These are phyloP conservation scores for Mycosphaerelloides madeirae DNA, from an alignment of 2,329 filamentous ascomycete species.

Conservation along the genomic window DNA sequence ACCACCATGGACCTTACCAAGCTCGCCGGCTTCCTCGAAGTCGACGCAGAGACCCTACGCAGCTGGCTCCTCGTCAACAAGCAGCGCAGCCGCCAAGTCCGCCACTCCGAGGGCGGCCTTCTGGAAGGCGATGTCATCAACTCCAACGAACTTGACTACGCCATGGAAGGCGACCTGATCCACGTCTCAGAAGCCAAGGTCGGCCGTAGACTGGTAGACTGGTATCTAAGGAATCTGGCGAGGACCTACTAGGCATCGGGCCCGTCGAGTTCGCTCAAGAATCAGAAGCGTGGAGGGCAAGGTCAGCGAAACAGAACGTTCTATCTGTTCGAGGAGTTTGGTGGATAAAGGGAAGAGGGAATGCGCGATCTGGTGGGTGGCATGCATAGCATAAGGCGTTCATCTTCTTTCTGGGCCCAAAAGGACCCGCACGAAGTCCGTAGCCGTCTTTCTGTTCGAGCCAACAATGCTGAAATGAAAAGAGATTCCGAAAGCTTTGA, in stretches of 20 bases:
- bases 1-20: conserved; percentile 99
- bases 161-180: conserved; percentile 92
- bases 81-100: conserved; percentile 93
- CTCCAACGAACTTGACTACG: conserved; percentile 94
- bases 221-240: conserved; percentile 96
- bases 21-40: conserved; percentile 92
- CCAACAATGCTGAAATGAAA: too few species aligned
- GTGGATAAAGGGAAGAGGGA: too few species aligned
- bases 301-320: too few species aligned
- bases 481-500: too few species aligned
- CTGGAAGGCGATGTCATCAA: conserved; percentile 90
- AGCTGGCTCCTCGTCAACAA: conserved; percentile 96
- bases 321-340: background rate
- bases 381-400: too few species aligned
- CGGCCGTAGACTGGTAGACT: conserved; percentile 92
- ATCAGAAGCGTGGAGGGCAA: too few species aligned
- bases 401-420: too few species aligned
- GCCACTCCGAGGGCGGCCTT: conserved; percentile 86
- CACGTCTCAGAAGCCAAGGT: conserved; percentile 99
- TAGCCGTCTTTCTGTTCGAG: too few species aligned
- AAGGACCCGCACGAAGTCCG: too few species aligned
- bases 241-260: conserved; percentile 69
- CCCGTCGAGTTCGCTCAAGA: background rate
- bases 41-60: conserved; percentile 91
- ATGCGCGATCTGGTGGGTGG: too few species aligned